These are phyloP conservation scores for Thermochaetoides dissita DNA, from an alignment of 2,329 filamentous ascomycete genomes.

Conservation along the genomic window DNA sequence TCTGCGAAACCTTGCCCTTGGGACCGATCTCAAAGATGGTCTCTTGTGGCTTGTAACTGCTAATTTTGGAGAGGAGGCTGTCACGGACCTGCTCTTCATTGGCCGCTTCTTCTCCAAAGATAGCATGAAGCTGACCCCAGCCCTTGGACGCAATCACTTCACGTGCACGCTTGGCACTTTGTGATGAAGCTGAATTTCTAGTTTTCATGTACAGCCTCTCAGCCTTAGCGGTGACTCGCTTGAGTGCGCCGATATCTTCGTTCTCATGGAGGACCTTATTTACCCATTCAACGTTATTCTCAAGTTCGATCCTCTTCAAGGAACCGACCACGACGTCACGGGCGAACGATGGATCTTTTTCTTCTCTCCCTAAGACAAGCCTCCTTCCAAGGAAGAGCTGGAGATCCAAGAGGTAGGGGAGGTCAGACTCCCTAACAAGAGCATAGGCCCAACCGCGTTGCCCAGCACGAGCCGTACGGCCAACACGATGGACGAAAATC, in stretches of 20 bases:
- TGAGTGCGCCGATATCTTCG: conserved; percentile 57
- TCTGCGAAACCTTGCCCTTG: conserved; percentile 46
- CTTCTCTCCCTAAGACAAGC: conserved; percentile 59
- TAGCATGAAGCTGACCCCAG: conserved; percentile 62
- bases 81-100: conserved; percentile 58
- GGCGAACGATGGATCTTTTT: conserved; percentile 53
- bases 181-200: conserved; percentile 73
- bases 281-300: conserved; percentile 67
- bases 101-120: conserved; percentile 61
- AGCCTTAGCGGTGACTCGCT: conserved; percentile 66
- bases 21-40: conserved; percentile 87
- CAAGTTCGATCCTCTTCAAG: conserved; percentile 58
- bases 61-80: conserved; percentile 78
- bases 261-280: conserved; percentile 64
- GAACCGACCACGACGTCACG: conserved; percentile 74
- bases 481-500: conserved; percentile 90
- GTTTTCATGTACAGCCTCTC: conserved; percentile 88
- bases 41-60: conserved; percentile 76
- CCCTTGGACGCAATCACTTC: conserved; percentile 55
- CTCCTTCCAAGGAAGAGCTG: conserved; percentile 87
- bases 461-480: conserved; percentile 86
- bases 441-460: conserved; percentile 91
- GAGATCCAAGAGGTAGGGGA: conserved; percentile 82
- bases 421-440: conserved; percentile 73
- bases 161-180: conserved; percentile 80